Conservation (phyloP, 108 stramenopile genomes). For the Cyclotella atomus region DNA sequence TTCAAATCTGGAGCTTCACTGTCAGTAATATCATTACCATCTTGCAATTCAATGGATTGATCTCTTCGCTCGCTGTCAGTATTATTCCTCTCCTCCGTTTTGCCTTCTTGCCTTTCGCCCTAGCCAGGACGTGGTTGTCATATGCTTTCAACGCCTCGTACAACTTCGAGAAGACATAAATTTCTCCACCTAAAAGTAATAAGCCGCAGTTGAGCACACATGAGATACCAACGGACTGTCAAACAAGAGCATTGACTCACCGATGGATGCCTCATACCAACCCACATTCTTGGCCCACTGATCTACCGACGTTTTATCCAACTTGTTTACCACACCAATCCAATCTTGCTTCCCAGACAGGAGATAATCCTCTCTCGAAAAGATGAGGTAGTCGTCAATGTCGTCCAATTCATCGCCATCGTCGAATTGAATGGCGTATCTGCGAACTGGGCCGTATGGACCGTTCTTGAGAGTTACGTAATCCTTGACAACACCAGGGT, state of each 20-base stretch:
- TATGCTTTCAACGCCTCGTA: constrained; percentile 1
- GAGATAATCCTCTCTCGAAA: not conserved
- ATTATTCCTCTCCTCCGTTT: no score
- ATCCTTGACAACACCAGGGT: not conserved
- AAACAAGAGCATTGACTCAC: not conserved
- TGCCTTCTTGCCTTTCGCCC: not conserved
- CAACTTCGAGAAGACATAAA: not conserved
- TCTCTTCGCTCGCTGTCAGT: no score
- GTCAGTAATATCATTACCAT: no score
- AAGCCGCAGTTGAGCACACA: not conserved
- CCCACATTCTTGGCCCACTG: not conserved
- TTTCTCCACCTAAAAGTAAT: not conserved
- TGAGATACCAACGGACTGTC: not conserved
- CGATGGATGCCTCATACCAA: constrained; percentile 1
- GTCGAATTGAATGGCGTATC: not conserved
- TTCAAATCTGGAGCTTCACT: no score
- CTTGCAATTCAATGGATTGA: no score
- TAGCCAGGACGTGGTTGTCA: not conserved
- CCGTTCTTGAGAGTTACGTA: not conserved
- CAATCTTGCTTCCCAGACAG: not conserved
- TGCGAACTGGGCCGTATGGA: not conserved
- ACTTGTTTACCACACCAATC: constrained; percentile 1
- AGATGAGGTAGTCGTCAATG: constrained; percentile 2
- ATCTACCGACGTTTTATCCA: not conserved
- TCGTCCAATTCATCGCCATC: constrained; percentile 1